These are phyloP conservation scores for Stemphylium beticola DNA, from an alignment of 2,329 filamentous ascomycete genomes.

Conservation along the genomic window DNA sequence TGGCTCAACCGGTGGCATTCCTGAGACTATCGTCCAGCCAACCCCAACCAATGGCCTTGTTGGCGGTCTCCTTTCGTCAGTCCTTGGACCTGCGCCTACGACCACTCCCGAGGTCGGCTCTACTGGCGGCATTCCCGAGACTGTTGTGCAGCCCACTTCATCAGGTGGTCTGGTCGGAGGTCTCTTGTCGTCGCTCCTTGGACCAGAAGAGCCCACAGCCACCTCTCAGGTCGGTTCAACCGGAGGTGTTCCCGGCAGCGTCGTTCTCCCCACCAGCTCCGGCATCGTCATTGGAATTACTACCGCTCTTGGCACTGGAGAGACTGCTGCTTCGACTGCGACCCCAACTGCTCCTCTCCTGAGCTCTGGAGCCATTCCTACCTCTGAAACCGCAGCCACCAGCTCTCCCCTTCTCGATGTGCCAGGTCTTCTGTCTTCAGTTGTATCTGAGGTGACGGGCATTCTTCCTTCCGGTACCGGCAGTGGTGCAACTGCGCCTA, in stretches of 20 bases:
- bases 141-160: constrained; percentile 20
- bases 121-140: constrained; percentile 31
- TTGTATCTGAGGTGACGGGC: constrained; percentile 31
- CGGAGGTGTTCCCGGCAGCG: constrained; percentile 29
- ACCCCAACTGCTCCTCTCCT: constrained; percentile 19
- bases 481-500: constrained; percentile 22
- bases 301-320: constrained; percentile 40
- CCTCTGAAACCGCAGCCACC: constrained; percentile 24
- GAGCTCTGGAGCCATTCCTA: constrained; percentile 28
- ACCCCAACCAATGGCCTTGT: constrained; percentile 1
- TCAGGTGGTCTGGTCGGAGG: constrained; percentile 8
- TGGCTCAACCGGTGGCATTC: constrained; percentile 31
- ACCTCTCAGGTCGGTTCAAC: constrained; percentile 26
- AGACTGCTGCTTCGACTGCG: constrained; percentile 11
- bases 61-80: not conserved
- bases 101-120: constrained; percentile 23
- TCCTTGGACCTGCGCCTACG: constrained; percentile 2
- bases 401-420: constrained; percentile 20
- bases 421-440: constrained; percentile 24
- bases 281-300: constrained; percentile 47
- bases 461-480: constrained; percentile 25
- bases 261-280: constrained; percentile 34
- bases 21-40: constrained; percentile 22
- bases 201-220: constrained; percentile 10
- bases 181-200: constrained; percentile 12